Base-by-base conservation (phyloP, 495 filamentous ascomycete species). In the Penicillium crystallinum region DNA sequence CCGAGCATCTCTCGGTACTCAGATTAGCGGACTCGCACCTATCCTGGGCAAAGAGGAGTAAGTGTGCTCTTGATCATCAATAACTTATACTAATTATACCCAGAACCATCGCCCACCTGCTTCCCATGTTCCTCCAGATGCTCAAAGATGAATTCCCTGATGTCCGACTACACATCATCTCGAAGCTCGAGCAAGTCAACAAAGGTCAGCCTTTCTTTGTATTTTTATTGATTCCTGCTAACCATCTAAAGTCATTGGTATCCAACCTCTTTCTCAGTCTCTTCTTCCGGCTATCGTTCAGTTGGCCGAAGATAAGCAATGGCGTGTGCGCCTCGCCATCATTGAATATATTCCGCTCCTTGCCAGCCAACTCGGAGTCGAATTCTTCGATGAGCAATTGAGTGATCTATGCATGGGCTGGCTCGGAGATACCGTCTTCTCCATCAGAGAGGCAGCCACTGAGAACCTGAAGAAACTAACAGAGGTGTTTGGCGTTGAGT, bases 101-200 rank as follows among this genome's bases (percentile, higher is more conserved):
- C 53, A 95, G 89, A 68, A 98, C 93, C 33, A 97, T 96, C 55
- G 82, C 91, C 50, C 93, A 97, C 62, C 87, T 98, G 53, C 83
- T 98, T 35, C 93, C 93, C 33, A 98, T 98, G 95, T 98, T 98
- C 73, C 79, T 97, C 33, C 89, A 95, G 65, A 98, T 98, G 93
- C 84, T 98, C 43, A 98, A 98, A 75, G 93, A 98, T 66, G 93
- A 98, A 62, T 97, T 96, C 71, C 93, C 93, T 29, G 95, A 97
- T 65, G 93, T 98, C 46, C 86, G 93, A 35, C 79, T 98, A 34
- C 95, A 97, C 71, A 98, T 98, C 65, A 98, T 98, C 64, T 97
- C 92, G 3, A 98, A 97, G 73, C 80, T 98, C 42, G 93, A 98
- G 70, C 79, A 92, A 48, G 95, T 98, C 52, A 98, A 98, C 71